These are phyloP conservation scores for Chrysochromulina parva DNA, from an alignment of 78 protist species.

Conservation along the genomic window DNA sequence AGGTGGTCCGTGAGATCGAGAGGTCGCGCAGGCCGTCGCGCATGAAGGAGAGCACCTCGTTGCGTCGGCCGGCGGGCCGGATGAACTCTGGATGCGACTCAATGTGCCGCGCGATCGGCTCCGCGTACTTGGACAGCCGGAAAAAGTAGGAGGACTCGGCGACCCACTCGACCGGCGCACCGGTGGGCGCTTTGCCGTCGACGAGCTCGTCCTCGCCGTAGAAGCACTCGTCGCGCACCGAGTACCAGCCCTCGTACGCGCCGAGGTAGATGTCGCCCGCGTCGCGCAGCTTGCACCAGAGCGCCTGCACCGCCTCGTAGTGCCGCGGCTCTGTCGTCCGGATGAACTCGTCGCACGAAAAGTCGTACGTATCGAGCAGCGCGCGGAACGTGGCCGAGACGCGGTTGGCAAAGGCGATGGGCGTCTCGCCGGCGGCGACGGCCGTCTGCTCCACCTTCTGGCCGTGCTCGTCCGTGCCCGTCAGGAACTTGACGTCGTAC, in stretches of 20 bases:
- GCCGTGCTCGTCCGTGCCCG: constrained; percentile 98
- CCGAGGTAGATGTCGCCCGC: constrained; percentile 83
- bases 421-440: constrained; percentile 40
- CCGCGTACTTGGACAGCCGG: constrained; percentile 35
- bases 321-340: constrained; percentile 81
- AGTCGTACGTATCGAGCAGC: background rate
- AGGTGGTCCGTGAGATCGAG: constrained; percentile 78
- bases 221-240: constrained; percentile 87
- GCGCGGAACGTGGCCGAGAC: background rate
- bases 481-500: constrained; percentile 54
- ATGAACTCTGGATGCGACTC: constrained; percentile 54
- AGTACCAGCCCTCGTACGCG: constrained; percentile 89
- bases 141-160: constrained; percentile 38
- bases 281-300: constrained; percentile 81
- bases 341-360: constrained; percentile 66
- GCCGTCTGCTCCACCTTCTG: constrained; percentile 83
- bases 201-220: constrained; percentile 55
- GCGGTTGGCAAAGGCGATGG: constrained; percentile 67
- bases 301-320: constrained; percentile 25
- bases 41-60: constrained; percentile 42
- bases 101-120: constrained; percentile 34
- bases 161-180: constrained; percentile 38
- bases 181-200: constrained; percentile 41
- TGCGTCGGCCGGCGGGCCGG: constrained; percentile 47
- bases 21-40: constrained; percentile 55